Evolutionary conservation across 2,329 filamentous ascomycete species (phyloP).

Genomic region (Nemania diffusa): DNA sequence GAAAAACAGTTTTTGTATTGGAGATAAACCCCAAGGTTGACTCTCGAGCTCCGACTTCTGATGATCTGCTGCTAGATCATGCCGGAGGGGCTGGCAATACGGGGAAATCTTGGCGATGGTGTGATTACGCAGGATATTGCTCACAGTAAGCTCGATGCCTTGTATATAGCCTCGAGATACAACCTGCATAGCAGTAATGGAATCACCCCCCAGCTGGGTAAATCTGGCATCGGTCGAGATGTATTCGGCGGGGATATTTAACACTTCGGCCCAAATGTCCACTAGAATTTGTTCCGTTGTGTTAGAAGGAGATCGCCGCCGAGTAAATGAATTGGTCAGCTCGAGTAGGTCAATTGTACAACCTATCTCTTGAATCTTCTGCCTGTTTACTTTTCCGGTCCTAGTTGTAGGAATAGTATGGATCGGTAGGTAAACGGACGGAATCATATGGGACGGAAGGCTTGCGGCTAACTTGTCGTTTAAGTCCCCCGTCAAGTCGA

Average conservation of each 20-base stretch:
- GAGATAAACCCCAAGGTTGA: slow-evolving; percentile 5
- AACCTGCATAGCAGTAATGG: slow-evolving; percentile 14
- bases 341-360: background rate
- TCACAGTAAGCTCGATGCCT: background rate
- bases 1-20: slow-evolving; percentile 9
- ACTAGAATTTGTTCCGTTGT: background rate
- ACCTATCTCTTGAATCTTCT: background rate
- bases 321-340: background rate
- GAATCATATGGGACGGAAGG: slow-evolving; percentile 3
- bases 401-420: slow-evolving; percentile 2
- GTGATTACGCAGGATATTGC: background rate
- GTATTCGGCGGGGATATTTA: background rate
- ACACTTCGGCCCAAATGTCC: slow-evolving; percentile 5
- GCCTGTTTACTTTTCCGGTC: background rate
- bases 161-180: background rate
- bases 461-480: slow-evolving; percentile 1
- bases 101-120: slow-evolving; percentile 2
- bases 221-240: background rate
- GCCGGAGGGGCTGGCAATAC: background rate
- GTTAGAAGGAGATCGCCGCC: slow-evolving; percentile 4
- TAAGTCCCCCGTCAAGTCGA: background rate
- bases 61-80: slow-evolving; percentile 7
- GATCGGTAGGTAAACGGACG: background rate
- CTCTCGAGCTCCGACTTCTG: background rate
- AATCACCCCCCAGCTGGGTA: slow-evolving; percentile 6